Evolutionary conservation across 257 asterid species (phyloP), one percentile per base, ranked within the genome.

Genomic region (Solanum bulbocastanum): DNA sequence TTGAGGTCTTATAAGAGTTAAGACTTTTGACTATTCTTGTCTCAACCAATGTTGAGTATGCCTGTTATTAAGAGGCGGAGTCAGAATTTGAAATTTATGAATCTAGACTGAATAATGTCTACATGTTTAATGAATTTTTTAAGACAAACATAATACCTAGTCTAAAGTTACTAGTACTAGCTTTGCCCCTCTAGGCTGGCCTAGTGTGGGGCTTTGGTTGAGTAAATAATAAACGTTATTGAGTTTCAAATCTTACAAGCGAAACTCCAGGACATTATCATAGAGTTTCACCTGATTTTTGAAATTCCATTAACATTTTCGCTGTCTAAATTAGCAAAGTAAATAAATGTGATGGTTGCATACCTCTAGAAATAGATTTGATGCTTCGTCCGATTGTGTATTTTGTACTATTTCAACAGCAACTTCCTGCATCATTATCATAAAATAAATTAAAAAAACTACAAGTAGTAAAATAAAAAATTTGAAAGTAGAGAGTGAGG

Each of bases 391-490:
- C 40, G 88, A 56, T 87, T 93, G 92, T 76, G 91, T 92, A 13
- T 90, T 94, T 40, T 90, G 93, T 58, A 92, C 92, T 40, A 94
- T 93, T 74, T 92, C 95, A 37, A 91, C 95, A 23, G 98, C 98
- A 86, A 94, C 91, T 91, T 94, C 98, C 98, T 95, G 90, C 87
- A 90, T 33, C 65, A 56, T 6, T 37, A 81, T 75, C 7, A 75
- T 83, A 86, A 16, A 18, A 62, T n/a, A 83, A n/a, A n/a, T 16
- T 32, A 2, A 32, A 1, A 30, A 1, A 20, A 44, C 13, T 6
- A n/a, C 66, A 27, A 5, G 49, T 12, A 84, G 75, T 15, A 3
- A 72, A 56, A 36, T 22, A 30, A 2, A 18, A 49, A 10, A 18
- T n/a, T 58, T 49, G 73, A 82, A 82, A 82, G 35, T 40, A 49